Base-by-base conservation (phyloP, 2,329 filamentous ascomycete genomes). In the Aspergillus ochraceus region DNA sequence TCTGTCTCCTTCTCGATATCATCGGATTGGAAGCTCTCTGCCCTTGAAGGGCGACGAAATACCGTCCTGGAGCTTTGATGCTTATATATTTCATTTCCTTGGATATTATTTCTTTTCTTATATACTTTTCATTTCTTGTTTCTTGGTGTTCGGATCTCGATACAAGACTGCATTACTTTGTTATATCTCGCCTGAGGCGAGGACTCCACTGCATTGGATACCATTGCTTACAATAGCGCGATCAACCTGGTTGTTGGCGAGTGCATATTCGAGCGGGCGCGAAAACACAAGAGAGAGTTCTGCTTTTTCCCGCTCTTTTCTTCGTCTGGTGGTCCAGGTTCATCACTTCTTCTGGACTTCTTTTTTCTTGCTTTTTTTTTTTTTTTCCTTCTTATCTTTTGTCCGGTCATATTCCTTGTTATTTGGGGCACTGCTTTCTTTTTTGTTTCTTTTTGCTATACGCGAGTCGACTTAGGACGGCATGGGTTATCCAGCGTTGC, bases 261-360 rank as follows among this genome's bases (percentile, higher is more conserved):
- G 47, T 55, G 53, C 58, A 58, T 60, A 58, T 60, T 55, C 46
- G 55, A 53, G 42, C 20, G 57, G 39, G 22, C 46, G 62, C 54
- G 54, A 45, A 59, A 59, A 49, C 6, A 19, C 49, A 19, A 52
- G 49, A 49, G 56, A 19, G 57, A 6, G 46, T 51, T 57, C 50
- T 50, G 46, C 55, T 60, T 42, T 52, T 52, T 32, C 32, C 39
- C 24, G 1, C 29, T 55, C 52, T 19, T 51, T 45, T 32, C 39
- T 22, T 49, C 53, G 24, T 29, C 26, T 29, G 30, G 52, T 36
- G 32, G 22, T 42, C 22, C 29, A 54, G 26, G 8, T 9, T 8
- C 26, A 47, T 47, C 46, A 10, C 26, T 9, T n/a, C 26, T 20
- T 53, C 26, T 52, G 32, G 26, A 45, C 42, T 54, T 17, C 36